Percentiles rank a stretch among this genome's conserved stretches.
phyloP scores from a whole-genome alignment of 441 rosid species.

The Rhodomyrtus psidioides region DNA sequence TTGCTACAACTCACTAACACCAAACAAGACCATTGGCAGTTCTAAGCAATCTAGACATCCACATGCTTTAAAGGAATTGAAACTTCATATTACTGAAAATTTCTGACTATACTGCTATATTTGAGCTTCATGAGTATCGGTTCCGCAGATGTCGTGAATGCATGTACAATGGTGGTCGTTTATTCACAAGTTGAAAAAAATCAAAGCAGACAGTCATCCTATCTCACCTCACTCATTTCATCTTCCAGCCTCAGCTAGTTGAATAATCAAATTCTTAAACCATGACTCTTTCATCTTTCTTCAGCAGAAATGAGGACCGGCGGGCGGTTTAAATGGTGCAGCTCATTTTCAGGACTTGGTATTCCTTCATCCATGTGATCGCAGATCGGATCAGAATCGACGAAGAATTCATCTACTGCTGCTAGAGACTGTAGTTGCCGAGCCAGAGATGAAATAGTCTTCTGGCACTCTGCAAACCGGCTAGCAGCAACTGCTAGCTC shows the following conservation, averaged over 20 bases:
- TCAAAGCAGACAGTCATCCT: background rate
- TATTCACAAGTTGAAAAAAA: background rate
- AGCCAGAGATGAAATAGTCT: slow-evolving; percentile 68
- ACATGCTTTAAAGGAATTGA: background rate
- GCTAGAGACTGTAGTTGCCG: slow-evolving; percentile 59
- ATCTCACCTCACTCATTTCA: background rate
- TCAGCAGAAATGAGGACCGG: background rate
- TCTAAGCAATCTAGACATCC: background rate
- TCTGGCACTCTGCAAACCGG: slow-evolving; percentile 79
- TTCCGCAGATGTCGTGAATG: background rate
- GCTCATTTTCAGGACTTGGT: background rate
- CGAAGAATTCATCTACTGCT: slow-evolving; percentile 44
- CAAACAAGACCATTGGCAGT: background rate
- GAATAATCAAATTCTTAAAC: background rate
- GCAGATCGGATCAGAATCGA: slow-evolving; percentile 24
- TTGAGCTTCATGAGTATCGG: background rate
- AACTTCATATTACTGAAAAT: background rate
- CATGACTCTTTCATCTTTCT: background rate
- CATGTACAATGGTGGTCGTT: background rate
- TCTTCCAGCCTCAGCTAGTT: background rate
- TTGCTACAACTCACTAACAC: background rate
- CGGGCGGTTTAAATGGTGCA: background rate
- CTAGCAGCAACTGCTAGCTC: slow-evolving; percentile 64
- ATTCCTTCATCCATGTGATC: slow-evolving; percentile 13
- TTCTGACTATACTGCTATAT: background rate